These are phyloP conservation scores for Madurella mycetomatis DNA, from an alignment of 2,329 filamentous ascomycete genomes.

Conservation along the genomic window DNA sequence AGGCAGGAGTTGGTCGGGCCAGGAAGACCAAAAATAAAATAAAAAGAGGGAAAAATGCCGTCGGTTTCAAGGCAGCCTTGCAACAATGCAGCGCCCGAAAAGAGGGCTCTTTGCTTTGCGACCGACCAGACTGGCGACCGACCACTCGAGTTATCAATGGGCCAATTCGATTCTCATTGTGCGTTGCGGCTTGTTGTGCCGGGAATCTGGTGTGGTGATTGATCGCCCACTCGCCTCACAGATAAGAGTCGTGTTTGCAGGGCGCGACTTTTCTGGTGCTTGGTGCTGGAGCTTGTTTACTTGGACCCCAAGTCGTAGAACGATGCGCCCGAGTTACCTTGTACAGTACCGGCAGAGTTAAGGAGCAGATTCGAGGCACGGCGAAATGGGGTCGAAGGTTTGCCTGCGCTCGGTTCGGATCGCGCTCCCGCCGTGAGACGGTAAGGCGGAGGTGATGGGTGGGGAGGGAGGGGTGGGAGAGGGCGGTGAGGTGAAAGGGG, in stretches of 20 bases:
- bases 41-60: constrained; percentile 14
- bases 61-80: constrained; percentile 20
- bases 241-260: constrained; percentile 3
- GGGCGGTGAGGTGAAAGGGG: constrained; percentile 14
- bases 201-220: constrained; percentile 6
- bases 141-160: constrained; percentile 20
- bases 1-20: constrained; percentile 8
- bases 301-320: constrained; percentile 22
- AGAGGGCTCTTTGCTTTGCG: constrained; percentile 13
- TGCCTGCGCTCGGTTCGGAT: constrained; percentile 12
- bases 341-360: not conserved
- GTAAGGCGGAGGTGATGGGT: constrained; percentile 4
- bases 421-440: constrained; percentile 8
- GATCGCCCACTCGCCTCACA: constrained; percentile 1
- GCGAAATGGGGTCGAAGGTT: constrained; percentile 2
- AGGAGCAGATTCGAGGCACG: constrained; percentile 13
- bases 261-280: constrained; percentile 6
- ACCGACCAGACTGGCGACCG: constrained; percentile 5
- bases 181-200: constrained; percentile 35
- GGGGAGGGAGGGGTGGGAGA: constrained; percentile 4
- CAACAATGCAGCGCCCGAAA: constrained; percentile 18
- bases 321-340: constrained; percentile 17
- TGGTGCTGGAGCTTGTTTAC: constrained; percentile 20
- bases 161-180: constrained; percentile 42
- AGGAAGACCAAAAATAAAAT: not conserved